A percentile compares a stretch with the other conserved stretches of the same genome.
phyloP scores from a whole-genome alignment of 495 filamentous ascomycete species.

The Letharia columbiana region DNA sequence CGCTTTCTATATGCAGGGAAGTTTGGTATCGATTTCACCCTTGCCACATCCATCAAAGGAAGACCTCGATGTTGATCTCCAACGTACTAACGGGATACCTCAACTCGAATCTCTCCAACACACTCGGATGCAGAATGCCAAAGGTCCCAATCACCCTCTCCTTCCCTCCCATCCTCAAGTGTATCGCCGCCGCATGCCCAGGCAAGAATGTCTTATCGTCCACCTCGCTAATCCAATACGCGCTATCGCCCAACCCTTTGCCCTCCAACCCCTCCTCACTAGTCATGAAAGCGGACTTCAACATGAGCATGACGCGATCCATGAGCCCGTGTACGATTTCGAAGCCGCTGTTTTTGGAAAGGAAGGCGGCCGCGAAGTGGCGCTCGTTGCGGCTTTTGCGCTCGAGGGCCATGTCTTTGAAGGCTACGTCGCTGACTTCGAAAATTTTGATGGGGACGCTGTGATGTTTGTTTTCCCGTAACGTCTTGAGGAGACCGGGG shows the following conservation, averaged over 20 bases:
- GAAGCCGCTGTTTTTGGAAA: slow-evolving; percentile 91
- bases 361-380: slow-evolving; percentile 91
- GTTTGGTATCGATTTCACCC: not conserved
- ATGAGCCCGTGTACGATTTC: slow-evolving; percentile 92
- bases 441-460: slow-evolving; percentile 86
- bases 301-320: slow-evolving; percentile 87
- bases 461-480: slow-evolving; percentile 90
- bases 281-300: slow-evolving; percentile 70
- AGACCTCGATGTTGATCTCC: slow-evolving; percentile 91
- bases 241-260: slow-evolving; percentile 47
- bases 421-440: slow-evolving; percentile 82
- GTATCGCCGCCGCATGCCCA: slow-evolving; percentile 79
- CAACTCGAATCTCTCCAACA: slow-evolving; percentile 88
- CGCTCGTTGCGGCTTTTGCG: slow-evolving; percentile 83
- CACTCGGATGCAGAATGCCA: slow-evolving; percentile 86
- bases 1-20: not conserved
- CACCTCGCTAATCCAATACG: slow-evolving; percentile 89
- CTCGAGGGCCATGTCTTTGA: slow-evolving; percentile 73
- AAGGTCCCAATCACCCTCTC: slow-evolving; percentile 71
- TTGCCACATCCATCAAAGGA: slow-evolving; percentile 49
- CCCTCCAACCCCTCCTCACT: slow-evolving; percentile 58
- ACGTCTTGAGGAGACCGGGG: slow-evolving; percentile 87
- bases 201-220: slow-evolving; percentile 73
- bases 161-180: slow-evolving; percentile 61
- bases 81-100: slow-evolving; percentile 90